Base-by-base conservation (phyloP, 352 stramenopile species). In the Pythium angustatum region DNA sequence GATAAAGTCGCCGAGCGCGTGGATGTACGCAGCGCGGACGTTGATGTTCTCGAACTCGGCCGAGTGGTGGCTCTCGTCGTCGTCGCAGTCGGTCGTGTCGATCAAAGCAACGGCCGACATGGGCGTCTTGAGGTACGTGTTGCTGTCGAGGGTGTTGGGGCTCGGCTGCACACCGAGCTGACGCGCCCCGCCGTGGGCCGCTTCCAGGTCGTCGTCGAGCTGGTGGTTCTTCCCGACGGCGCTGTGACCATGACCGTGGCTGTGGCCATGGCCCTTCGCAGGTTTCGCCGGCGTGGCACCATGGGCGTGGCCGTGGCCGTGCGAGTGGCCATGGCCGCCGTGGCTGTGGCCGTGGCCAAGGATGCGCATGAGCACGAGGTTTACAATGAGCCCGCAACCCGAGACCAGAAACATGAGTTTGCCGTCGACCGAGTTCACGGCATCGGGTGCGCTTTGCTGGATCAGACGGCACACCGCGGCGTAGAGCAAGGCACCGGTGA, bases 21-120 rank as follows among this genome's bases (percentile, higher is more conserved):
- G 97, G 60, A 99, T 90, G 75, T 99, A 98, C 5, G 97, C 97
- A 21, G 97, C 96, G n/a, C 91, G 82, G n/a, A 99, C 83, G 64
- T 98, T 99, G 44, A 99, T 88, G 70, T 98, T 98, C 58, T 91
- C 76, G 61, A 87, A 84, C 38, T 75, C 72, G 2, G 78, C 74
- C 38, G 75, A 72, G 51, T 79, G 66, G 47, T 58, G 48, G 10
- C 33, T 56, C 7, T 73, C 54, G 11, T 65, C 55, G 30, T 69
- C 62, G 38, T 73, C 61, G 28, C 56, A 55, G 38, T 67, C 52
- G 62, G 48, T 47, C 31, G 56, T 54, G 51, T 90, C 79, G 60
- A 92, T 92, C 7, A 92, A 70, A 21, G 83, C 83, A 52, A 92
- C 83, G 1, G 83, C 79, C 26, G 83, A 92, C 83, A 92, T 89